Conservation (phyloP, 78 protist genomes). For the Planoprotostelium fungivorum region DNA sequence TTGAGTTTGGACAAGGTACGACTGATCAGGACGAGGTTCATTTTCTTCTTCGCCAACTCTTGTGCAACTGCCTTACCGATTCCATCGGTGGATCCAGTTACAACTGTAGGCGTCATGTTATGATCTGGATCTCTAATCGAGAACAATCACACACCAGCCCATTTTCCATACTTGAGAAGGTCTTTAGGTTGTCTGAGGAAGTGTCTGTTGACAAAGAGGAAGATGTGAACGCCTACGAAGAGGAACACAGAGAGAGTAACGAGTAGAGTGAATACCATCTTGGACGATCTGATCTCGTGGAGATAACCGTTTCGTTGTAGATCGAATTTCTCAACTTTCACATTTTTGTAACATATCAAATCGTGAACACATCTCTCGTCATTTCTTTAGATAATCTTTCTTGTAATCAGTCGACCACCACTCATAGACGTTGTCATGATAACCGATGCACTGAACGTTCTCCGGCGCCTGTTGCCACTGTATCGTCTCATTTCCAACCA, state of each 20-base stretch:
- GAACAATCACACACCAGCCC: constrained; percentile 62
- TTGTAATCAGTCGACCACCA: too few species aligned
- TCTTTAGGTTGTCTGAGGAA: constrained; percentile 40
- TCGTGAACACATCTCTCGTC: too few species aligned
- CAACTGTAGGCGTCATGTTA: constrained; percentile 11
- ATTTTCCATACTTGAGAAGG: constrained; percentile 54
- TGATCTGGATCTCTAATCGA: neutral
- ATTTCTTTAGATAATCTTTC: too few species aligned
- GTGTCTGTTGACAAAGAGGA: constrained; percentile 13
- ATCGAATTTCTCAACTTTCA: too few species aligned
- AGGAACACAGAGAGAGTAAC: neutral
- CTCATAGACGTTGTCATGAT: too few species aligned
- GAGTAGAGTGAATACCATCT: neutral
- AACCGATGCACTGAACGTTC: too few species aligned
- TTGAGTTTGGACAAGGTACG: constrained; percentile 42
- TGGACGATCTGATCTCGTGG: too few species aligned
- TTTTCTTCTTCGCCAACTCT: constrained; percentile 57
- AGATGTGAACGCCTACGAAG: neutral
- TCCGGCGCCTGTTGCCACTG: too few species aligned
- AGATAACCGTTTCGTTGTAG: too few species aligned
- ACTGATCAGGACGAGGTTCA: constrained; percentile 51
- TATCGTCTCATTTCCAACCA: too few species aligned
- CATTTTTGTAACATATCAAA: too few species aligned
- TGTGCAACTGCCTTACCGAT: constrained; percentile 69
- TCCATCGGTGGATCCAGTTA: constrained; percentile 83